phyloP scores from a whole-genome alignment of 805 yeast species.

The Wickerhamiella dianesei region DNA sequence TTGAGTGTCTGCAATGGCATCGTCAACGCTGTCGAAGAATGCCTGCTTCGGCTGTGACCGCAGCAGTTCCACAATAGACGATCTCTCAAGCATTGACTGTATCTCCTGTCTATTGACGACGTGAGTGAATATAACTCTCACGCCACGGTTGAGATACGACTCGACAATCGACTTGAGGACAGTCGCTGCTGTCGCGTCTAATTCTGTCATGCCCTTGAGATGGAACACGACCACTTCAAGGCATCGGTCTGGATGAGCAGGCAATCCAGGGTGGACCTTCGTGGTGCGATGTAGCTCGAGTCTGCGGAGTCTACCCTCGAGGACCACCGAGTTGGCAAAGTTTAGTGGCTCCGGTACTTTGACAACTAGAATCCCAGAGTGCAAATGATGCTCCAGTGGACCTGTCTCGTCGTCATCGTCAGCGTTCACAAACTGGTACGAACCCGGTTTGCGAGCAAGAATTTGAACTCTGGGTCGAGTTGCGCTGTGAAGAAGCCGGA shows the following conservation, averaged over 20 bases:
- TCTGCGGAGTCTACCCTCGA: slow-evolving; percentile 51
- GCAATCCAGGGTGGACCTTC: slow-evolving; percentile 62
- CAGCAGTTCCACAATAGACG: slow-evolving; percentile 40
- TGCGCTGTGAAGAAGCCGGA: slow-evolving; percentile 68
- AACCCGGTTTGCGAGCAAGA: slow-evolving; percentile 51
- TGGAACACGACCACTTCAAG: slow-evolving; percentile 57
- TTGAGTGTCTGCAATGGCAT: slow-evolving; percentile 31
- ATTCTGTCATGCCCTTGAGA: slow-evolving; percentile 63
- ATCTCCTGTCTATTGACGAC: slow-evolving; percentile 38
- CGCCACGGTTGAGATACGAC: slow-evolving; percentile 39
- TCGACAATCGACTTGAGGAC: slow-evolving; percentile 48
- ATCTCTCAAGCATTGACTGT: slow-evolving; percentile 35
- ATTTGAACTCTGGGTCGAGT: slow-evolving; percentile 76
- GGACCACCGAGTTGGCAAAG: slow-evolving; percentile 71
- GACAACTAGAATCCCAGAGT: slow-evolving; percentile 64
- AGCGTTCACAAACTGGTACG: slow-evolving; percentile 53
- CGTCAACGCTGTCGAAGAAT: slow-evolving; percentile 39
- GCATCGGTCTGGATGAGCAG: slow-evolving; percentile 33
- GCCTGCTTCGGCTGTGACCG: slow-evolving; percentile 24
- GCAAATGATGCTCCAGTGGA: slow-evolving; percentile 18
- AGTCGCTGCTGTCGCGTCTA: slow-evolving; percentile 73
- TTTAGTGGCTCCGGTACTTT: slow-evolving; percentile 81
- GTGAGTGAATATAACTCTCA: slow-evolving; percentile 47
- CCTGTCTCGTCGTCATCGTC: slow-evolving; percentile 33
- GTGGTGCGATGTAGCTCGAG: slow-evolving; percentile 68